phyloP scores from a whole-genome alignment of 148 eudicot genomes.

The Fagopyrum esculentum region DNA sequence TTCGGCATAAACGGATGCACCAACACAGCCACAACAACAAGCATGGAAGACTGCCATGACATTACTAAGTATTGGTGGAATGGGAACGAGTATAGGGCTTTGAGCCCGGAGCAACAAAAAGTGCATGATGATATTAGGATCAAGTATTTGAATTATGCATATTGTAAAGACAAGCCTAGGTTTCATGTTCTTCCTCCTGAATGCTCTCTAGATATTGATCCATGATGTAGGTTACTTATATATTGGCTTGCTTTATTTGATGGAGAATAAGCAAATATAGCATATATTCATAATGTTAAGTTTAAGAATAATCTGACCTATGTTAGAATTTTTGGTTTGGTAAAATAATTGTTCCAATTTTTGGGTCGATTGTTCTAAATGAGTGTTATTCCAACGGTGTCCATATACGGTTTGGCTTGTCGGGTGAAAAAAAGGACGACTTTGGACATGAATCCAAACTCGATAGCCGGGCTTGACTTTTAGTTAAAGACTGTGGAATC shows the following conservation, averaged over 20 bases:
- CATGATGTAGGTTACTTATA: neutral
- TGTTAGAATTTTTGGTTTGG: too few species aligned
- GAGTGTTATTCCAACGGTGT: too few species aligned
- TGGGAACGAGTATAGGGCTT: neutral
- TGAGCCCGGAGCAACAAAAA: neutral
- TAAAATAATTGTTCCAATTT: too few species aligned
- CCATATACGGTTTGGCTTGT: too few species aligned
- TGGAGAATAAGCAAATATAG: neutral
- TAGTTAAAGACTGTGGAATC: too few species aligned
- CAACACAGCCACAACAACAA: neutral
- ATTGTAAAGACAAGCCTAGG: conserved; percentile 9
- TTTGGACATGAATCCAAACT: too few species aligned
- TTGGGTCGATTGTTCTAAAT: too few species aligned
- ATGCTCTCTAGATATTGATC: neutral
- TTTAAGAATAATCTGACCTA: too few species aligned
- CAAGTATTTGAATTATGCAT: neutral
- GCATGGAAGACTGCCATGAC: neutral
- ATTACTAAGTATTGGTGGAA: conserved; percentile 11
- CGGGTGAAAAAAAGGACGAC: too few species aligned
- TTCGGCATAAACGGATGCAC: conserved; percentile 26
- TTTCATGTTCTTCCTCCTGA: conserved; percentile 8
- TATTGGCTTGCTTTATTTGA: neutral
- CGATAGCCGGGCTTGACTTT: too few species aligned
- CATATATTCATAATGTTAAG: neutral
- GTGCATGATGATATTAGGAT: neutral